A percentile compares a stretch with the other conserved stretches of the same genome.
Evolutionary conservation across 2,329 filamentous ascomycete genomes (phyloP).

Genomic region (Fusarium sp.): DNA sequence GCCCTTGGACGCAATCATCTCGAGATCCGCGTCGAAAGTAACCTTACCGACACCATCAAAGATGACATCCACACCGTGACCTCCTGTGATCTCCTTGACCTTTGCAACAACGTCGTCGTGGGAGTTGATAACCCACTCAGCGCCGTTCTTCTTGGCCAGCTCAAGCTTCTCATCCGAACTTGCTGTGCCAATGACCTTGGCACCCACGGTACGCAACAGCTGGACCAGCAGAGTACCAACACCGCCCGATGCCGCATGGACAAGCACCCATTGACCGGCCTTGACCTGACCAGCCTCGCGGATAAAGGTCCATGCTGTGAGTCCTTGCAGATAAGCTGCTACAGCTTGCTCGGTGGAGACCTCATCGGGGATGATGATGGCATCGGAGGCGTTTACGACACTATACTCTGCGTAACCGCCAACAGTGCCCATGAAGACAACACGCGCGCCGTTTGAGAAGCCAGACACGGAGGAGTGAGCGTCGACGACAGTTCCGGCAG

Average conservation of each 20-base stretch:
- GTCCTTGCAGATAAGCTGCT: conserved; percentile 79
- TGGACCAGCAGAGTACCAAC: conserved; percentile 81
- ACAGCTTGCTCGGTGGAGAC: conserved; percentile 72
- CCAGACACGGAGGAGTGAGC: conserved; percentile 63
- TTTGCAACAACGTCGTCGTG: conserved; percentile 65
- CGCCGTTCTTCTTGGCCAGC: conserved; percentile 76
- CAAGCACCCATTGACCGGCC: conserved; percentile 81
- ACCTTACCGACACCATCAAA: conserved; percentile 88
- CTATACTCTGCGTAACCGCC: conserved; percentile 68
- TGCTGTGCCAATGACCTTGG: conserved; percentile 82
- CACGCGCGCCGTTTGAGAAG: conserved; percentile 74
- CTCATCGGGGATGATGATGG: conserved; percentile 71
- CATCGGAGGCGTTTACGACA: conserved; percentile 62
- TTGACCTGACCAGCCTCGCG: conserved; percentile 81
- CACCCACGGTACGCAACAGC: conserved; percentile 77
- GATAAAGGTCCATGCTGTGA: conserved; percentile 84
- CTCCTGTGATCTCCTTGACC: conserved; percentile 76
- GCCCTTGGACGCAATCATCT: conserved; percentile 80
- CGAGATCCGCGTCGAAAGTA: conserved; percentile 83
- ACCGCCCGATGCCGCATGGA: conserved; percentile 88
- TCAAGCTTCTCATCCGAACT: conserved; percentile 77
- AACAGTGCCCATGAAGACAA: conserved; percentile 71
- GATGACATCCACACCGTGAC: conserved; percentile 78
- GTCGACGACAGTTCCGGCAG: conserved; percentile 75
- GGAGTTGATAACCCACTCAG: conserved; percentile 78